These are phyloP conservation scores for Candida vaughaniae DNA, from an alignment of 805 yeast species.

Conservation along the genomic window DNA sequence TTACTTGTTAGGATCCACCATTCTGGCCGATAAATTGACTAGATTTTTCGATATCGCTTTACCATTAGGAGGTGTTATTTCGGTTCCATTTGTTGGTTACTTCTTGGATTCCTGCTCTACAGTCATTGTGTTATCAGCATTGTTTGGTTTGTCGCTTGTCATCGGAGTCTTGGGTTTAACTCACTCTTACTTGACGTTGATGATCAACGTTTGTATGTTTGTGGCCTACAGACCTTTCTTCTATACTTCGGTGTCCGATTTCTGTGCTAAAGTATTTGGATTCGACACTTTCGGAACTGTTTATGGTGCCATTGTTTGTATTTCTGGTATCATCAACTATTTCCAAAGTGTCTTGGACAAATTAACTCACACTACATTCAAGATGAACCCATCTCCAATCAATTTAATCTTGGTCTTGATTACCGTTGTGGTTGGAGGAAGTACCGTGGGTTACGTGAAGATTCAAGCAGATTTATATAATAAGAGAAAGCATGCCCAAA, in stretches of 20 bases:
- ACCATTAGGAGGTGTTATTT: slow-evolving; percentile 55
- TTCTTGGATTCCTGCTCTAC: slow-evolving; percentile 51
- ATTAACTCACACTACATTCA: slow-evolving; percentile 49
- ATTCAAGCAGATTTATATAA: slow-evolving; percentile 12
- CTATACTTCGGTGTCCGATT: slow-evolving; percentile 56
- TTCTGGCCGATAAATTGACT: slow-evolving; percentile 41
- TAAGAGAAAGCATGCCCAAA: slow-evolving; percentile 6
- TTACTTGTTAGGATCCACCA: slow-evolving; percentile 41
- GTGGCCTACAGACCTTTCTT: slow-evolving; percentile 58
- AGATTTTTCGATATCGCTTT: slow-evolving; percentile 51
- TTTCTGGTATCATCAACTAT: slow-evolving; percentile 52
- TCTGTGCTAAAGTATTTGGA: slow-evolving; percentile 64
- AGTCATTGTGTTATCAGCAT: slow-evolving; percentile 38
- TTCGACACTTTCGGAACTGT: slow-evolving; percentile 60
- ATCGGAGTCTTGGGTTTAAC: slow-evolving; percentile 52
- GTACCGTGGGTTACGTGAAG: slow-evolving; percentile 39
- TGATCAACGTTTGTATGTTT: slow-evolving; percentile 46
- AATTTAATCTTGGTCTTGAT: slow-evolving; percentile 37
- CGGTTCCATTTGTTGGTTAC: slow-evolving; percentile 54
- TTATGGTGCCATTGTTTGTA: slow-evolving; percentile 55
- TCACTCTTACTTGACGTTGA: slow-evolving; percentile 39
- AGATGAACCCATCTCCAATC: slow-evolving; percentile 56
- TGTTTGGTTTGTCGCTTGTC: slow-evolving; percentile 40
- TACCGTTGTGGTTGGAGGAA: slow-evolving; percentile 45
- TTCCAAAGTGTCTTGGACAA: slow-evolving; percentile 47